Conservation (phyloP, 2,329 filamentous ascomycete species). For the Penicillium rolfsii region DNA sequence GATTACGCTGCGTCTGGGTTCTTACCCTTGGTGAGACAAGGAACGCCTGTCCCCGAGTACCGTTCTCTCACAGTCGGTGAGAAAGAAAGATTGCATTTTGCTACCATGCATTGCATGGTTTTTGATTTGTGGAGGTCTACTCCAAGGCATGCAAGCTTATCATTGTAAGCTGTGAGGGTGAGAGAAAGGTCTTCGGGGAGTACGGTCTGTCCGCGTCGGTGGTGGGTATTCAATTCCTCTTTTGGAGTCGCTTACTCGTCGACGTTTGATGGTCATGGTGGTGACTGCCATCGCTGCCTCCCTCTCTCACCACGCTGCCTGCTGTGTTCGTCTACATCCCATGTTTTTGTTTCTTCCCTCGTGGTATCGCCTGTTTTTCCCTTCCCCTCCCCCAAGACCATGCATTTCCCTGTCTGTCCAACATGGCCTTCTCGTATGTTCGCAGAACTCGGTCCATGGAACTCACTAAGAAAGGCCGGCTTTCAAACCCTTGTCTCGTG, state of each 20-base stretch:
- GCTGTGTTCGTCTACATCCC: conserved; percentile 14
- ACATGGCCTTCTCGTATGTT: conserved; percentile 23
- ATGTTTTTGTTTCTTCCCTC: not conserved
- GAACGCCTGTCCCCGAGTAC: conserved; percentile 17
- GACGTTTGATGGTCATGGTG: not conserved
- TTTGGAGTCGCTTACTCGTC: not conserved
- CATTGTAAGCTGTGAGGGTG: not conserved
- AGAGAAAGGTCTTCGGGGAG: conserved; percentile 4
- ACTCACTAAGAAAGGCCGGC: not conserved
- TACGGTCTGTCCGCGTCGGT: conserved; percentile 4
- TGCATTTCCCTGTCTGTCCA: conserved; percentile 4
- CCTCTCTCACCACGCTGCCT: not conserved
- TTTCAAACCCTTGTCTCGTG: conserved; percentile 2
- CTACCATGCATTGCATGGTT: conserved; percentile 9
- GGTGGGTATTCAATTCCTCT: not conserved
- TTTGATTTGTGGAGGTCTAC: not conserved
- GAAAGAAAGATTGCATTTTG: conserved; percentile 4
- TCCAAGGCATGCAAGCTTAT: conserved; percentile 1
- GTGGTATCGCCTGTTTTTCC: not conserved
- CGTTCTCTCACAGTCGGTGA: conserved; percentile 7
- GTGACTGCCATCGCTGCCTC: not conserved
- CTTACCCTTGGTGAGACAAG: conserved; percentile 26
- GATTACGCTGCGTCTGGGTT: conserved; percentile 11
- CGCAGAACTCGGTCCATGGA: conserved; percentile 21
- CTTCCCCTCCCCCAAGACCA: not conserved